Evolutionary conservation across 768 basidiomycete species (phyloP).

Genomic region (Calocybe indica): DNA sequence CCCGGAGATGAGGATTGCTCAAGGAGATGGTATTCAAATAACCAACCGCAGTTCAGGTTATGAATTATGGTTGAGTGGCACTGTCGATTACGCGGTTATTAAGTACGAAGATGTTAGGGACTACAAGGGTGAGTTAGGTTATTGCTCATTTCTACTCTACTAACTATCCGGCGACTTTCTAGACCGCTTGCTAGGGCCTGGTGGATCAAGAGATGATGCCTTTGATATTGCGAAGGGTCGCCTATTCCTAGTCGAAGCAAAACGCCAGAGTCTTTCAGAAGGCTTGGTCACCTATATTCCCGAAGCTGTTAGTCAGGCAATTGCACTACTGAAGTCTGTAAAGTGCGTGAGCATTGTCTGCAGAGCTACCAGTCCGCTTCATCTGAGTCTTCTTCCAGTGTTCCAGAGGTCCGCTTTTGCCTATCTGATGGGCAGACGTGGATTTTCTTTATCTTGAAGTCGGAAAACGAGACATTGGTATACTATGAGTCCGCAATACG

Average conservation of each 20-base stretch:
- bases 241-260: conserved; percentile 20
- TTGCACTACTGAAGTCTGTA: conserved; percentile 19
- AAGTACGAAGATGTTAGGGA: conserved; percentile 17
- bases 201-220: conserved; percentile 18
- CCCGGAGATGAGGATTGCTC: conserved; percentile 19
- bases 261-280: conserved; percentile 14
- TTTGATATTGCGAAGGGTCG: conserved; percentile 15
- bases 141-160: conserved; percentile 8
- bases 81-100: conserved; percentile 22
- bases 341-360: conserved; percentile 14
- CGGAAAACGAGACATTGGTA: conserved; percentile 13
- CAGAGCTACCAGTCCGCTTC: conserved; percentile 6
- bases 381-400: conserved; percentile 16
- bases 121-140: conserved; percentile 16
- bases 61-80: conserved; percentile 21
- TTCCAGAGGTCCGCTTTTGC: conserved; percentile 24
- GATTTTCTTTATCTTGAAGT: conserved; percentile 25
- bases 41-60: conserved; percentile 14
- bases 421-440: conserved; percentile 24
- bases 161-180: conserved; percentile 9
- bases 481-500: conserved; percentile 18
- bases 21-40: conserved; percentile 16
- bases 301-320: conserved; percentile 24
- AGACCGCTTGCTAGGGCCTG: conserved; percentile 19
- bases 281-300: conserved; percentile 16